Evolutionary conservation across 179 eudicot species (phyloP).

Genomic region (Beta lomatogona): DNA sequence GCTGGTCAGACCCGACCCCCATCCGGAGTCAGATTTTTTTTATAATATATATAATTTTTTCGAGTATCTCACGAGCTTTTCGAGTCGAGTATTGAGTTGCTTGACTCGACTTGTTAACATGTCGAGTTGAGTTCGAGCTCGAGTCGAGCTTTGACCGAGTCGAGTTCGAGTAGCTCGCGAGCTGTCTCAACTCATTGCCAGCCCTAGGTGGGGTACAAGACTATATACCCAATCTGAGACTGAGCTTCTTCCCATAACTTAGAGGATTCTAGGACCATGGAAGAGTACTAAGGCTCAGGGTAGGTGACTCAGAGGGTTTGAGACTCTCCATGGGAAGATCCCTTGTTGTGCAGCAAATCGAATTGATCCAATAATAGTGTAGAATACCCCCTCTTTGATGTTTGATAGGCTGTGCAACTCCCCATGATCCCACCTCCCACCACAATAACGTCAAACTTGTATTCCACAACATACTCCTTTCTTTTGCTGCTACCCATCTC

Average conservation of each 20-base stretch:
- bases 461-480: too few relatives aligned
- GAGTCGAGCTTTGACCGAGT: too few relatives aligned
- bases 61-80: too few relatives aligned
- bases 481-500: conserved; percentile 9
- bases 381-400: conserved; percentile 49
- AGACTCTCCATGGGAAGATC: conserved; percentile 96
- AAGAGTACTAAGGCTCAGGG: conserved; percentile 71
- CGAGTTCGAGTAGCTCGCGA: too few relatives aligned
- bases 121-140: too few relatives aligned
- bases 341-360: conserved; percentile 83
- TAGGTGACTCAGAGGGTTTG: conserved; percentile 76
- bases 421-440: conserved; percentile 92
- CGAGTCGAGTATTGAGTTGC: too few relatives aligned
- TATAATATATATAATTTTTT: too few relatives aligned
- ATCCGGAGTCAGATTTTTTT: too few relatives aligned
- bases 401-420: conserved; percentile 66
- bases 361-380: conserved; percentile 76
- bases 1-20: too few relatives aligned
- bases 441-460: conserved; percentile 63
- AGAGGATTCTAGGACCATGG: conserved; percentile 55
- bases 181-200: too few relatives aligned
- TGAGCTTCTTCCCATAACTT: conserved; percentile 62
- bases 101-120: too few relatives aligned
- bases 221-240: conserved; percentile 62
- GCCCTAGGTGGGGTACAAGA: conserved; percentile 60